phyloP scores from a whole-genome alignment of 2,329 filamentous ascomycete species.

The Colletotrichum filicis region DNA sequence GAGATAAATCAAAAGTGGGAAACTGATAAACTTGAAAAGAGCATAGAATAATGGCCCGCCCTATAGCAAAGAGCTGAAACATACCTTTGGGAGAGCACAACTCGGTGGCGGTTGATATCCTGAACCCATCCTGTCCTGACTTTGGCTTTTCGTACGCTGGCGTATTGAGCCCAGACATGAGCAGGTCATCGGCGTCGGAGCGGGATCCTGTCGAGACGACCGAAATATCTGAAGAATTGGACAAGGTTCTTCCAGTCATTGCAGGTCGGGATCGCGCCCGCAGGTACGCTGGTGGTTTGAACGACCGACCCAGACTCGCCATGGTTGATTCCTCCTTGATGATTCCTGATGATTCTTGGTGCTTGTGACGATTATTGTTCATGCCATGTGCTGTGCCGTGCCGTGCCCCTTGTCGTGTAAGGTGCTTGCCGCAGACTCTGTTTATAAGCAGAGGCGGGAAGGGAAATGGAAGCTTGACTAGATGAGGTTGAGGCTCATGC shows the following conservation, averaged over 20 bases:
- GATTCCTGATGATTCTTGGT: background rate
- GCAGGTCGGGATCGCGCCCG: conserved; percentile 53
- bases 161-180: conserved; percentile 47
- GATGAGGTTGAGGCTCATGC: background rate
- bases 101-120: conserved; percentile 1
- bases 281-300: conserved; percentile 59
- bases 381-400: background rate
- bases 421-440: background rate
- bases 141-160: conserved; percentile 32
- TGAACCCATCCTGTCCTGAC: conserved; percentile 9
- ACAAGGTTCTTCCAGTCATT: conserved; percentile 55
- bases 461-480: background rate
- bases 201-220: conserved; percentile 46
- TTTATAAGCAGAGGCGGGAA: background rate
- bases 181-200: conserved; percentile 43
- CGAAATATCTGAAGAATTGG: conserved; percentile 59
- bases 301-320: conserved; percentile 60
- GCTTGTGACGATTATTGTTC: background rate
- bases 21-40: background rate
- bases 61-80: background rate
- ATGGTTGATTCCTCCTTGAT: conserved; percentile 45
- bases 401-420: background rate
- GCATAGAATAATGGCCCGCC: background rate
- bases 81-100: conserved; percentile 19
- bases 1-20: background rate